A percentile compares a stretch with the other conserved stretches of the same genome.
These are phyloP conservation scores for Aspergillus affinis DNA, from an alignment of 495 filamentous ascomycete genomes.

Conservation along the genomic window DNA sequence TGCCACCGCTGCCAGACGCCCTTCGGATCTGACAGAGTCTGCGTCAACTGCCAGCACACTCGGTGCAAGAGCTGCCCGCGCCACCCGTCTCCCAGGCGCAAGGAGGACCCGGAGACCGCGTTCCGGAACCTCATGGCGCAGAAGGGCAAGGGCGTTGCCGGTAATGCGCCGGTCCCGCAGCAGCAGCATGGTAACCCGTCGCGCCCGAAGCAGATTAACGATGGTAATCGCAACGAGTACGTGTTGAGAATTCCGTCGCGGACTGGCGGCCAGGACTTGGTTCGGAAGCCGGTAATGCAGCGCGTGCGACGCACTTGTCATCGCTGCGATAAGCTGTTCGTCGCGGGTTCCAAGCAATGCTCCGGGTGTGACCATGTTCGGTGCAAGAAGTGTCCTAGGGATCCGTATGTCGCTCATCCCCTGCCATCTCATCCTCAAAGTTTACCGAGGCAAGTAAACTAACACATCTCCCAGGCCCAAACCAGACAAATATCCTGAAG, in stretches of 20 bases:
- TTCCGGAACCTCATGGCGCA: constrained; percentile 30
- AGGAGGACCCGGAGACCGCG: constrained; percentile 45
- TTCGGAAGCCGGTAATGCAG: constrained; percentile 65
- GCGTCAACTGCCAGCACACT: constrained; percentile 69
- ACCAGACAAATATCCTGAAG: constrained; percentile 70
- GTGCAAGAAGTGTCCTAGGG: constrained; percentile 78
- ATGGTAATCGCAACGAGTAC: constrained; percentile 24
- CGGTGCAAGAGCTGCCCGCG: constrained; percentile 79
- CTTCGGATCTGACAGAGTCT: constrained; percentile 70
- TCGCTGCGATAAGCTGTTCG: constrained; percentile 66
- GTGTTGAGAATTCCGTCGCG: constrained; percentile 62
- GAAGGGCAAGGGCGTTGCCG: constrained; percentile 16
- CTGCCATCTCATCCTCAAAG: not conserved
- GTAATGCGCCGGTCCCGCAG: not conserved
- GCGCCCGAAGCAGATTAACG: not conserved
- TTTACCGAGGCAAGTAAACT: not conserved
- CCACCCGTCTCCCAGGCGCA: constrained; percentile 55
- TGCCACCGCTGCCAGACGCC: constrained; percentile 76
- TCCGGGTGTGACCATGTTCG: constrained; percentile 69
- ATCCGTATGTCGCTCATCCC: constrained; percentile 61
- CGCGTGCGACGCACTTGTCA: constrained; percentile 77
- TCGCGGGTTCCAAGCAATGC: constrained; percentile 59
- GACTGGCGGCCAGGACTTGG: constrained; percentile 66
- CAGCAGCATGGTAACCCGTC: too few relatives aligned
- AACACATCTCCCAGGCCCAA: constrained; percentile 40